Evolutionary conservation across 2,329 filamentous ascomycete species (phyloP).

Genomic region (Neoarthrinium moseri): DNA sequence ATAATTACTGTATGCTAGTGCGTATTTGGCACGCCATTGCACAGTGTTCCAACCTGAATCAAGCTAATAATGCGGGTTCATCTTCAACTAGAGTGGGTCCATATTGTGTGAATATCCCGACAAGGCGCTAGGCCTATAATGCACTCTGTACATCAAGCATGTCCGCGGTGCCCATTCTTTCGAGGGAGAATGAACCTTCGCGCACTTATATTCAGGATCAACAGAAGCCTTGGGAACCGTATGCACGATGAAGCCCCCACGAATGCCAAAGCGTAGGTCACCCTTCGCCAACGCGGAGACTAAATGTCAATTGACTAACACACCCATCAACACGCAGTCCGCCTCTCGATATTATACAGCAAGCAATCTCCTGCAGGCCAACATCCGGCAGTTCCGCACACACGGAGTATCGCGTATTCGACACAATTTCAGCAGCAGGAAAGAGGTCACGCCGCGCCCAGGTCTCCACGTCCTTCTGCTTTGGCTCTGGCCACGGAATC

Average conservation of each 20-base stretch:
- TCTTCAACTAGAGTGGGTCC: slow-evolving; percentile 2
- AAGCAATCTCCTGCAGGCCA: background rate
- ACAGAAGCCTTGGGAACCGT: background rate
- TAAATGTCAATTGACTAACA: background rate
- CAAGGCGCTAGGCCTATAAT: background rate
- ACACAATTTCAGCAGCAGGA: background rate
- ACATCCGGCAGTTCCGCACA: background rate
- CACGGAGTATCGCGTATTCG: background rate
- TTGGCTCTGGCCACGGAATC: slow-evolving; percentile 7
- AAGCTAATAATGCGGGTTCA: background rate
- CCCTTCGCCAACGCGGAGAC: background rate
- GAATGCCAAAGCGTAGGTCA: background rate
- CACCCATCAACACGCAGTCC: background rate
- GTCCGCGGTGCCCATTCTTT: background rate
- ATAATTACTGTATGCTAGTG: background rate
- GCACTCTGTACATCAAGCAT: background rate
- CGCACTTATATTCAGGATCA: background rate
- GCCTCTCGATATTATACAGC: background rate
- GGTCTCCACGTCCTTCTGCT: background rate
- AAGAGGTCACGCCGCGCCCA: background rate
- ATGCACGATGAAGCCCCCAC: background rate
- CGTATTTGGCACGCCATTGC: background rate
- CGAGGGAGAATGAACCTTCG: background rate
- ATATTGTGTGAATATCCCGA: slow-evolving; percentile 14
- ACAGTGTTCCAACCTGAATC: background rate